A percentile compares a stretch with the other conserved stretches of the same genome.
Conservation (phyloP, 2,329 filamentous ascomycete species). For the Colletotrichum camelliae region DNA sequence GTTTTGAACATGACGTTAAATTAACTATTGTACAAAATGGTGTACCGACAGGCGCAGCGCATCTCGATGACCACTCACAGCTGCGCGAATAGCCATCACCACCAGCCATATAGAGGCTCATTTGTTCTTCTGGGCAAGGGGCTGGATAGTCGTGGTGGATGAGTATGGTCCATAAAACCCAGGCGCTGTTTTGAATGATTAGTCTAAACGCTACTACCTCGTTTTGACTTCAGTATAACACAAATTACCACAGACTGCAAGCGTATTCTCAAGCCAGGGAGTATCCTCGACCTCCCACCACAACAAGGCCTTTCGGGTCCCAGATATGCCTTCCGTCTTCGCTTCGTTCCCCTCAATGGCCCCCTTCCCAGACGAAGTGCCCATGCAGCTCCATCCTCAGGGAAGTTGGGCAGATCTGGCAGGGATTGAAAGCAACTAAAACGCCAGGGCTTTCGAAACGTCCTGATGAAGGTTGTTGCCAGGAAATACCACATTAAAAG, state of each 20-base stretch:
- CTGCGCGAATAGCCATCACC: no score
- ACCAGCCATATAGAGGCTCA: no score
- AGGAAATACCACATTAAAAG: not conserved
- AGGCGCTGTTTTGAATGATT: not conserved
- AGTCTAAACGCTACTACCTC: not conserved
- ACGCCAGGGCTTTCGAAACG: not conserved
- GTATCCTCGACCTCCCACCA: conserved; percentile 44
- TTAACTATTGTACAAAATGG: no score
- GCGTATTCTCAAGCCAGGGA: conserved; percentile 43
- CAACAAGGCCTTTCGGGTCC: conserved; percentile 36
- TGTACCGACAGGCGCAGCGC: no score
- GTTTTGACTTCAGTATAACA: not conserved
- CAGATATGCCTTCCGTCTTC: conserved; percentile 44
- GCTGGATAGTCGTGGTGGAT: no score
- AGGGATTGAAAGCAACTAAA: conserved; percentile 28
- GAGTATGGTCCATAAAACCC: not conserved
- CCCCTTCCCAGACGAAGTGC: conserved; percentile 36
- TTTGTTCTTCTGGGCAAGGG: no score
- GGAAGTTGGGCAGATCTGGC: no score
- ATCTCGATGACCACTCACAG: no score
- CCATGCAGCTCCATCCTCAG: conserved; percentile 44
- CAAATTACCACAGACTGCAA: conserved; percentile 41
- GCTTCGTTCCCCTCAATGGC: conserved; percentile 44
- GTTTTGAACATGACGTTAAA: no score
- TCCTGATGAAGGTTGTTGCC: not conserved